phyloP scores from a whole-genome alignment of 805 yeast species.

The Candida glaebosa region DNA sequence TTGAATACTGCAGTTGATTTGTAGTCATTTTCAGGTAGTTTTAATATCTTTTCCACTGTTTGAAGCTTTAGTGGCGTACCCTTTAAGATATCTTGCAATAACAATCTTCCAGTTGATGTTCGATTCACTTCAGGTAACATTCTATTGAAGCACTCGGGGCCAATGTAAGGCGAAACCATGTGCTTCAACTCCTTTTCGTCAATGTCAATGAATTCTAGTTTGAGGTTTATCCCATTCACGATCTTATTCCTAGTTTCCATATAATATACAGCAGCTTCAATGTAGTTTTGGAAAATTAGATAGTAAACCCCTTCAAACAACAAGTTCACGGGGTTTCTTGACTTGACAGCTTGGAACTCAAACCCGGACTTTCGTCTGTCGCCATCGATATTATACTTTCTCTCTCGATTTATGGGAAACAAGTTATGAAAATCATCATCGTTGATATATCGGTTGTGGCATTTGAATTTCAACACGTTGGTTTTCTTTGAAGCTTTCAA shows the following conservation, averaged over 20 bases:
- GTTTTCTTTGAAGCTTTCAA: constrained; percentile 9
- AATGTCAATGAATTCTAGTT: constrained; percentile 43
- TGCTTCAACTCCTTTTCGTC: constrained; percentile 18
- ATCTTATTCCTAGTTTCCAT: constrained; percentile 46
- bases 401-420: constrained; percentile 31
- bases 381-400: constrained; percentile 17
- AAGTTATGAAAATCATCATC: constrained; percentile 38
- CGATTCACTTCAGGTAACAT: not conserved
- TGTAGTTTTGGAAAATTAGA: constrained; percentile 44
- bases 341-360: constrained; percentile 43
- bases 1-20: constrained; percentile 1
- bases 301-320: constrained; percentile 48
- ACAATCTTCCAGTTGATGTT: not conserved
- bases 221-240: constrained; percentile 48
- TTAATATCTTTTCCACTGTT: constrained; percentile 8
- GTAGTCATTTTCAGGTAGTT: constrained; percentile 2
- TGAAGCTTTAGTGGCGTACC: constrained; percentile 5
- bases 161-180: constrained; percentile 27
- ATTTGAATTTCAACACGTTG: constrained; percentile 35
- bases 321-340: constrained; percentile 45
- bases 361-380: constrained; percentile 14
- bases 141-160: constrained; percentile 3
- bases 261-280: constrained; percentile 51
- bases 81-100: not conserved
- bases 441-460: constrained; percentile 35